Conservation (phyloP, 2,329 filamentous ascomycete genomes). For the Dothidotthia symphoricarpi region DNA sequence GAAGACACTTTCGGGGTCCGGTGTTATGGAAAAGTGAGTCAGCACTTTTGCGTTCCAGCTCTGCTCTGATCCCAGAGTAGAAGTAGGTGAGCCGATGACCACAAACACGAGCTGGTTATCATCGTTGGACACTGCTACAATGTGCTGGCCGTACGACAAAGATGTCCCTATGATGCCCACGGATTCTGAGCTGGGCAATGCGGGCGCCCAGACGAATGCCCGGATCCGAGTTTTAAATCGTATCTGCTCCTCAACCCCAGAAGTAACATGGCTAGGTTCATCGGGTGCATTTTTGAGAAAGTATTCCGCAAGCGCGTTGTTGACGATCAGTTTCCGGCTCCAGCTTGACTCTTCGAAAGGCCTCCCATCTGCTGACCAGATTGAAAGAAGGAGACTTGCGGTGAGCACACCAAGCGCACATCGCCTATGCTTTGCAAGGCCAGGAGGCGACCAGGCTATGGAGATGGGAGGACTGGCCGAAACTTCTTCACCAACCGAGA, state of each 20-base stretch:
- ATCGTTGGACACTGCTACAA: slow-evolving; percentile 44
- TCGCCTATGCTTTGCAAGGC: slow-evolving; percentile 54
- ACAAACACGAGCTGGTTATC: slow-evolving; percentile 43
- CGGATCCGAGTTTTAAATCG: slow-evolving; percentile 42
- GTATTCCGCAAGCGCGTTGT: slow-evolving; percentile 47
- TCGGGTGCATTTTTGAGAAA: slow-evolving; percentile 23
- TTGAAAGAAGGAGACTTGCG: slow-evolving; percentile 55
- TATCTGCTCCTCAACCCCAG: slow-evolving; percentile 32
- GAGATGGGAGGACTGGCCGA: slow-evolving; percentile 52
- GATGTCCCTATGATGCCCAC: slow-evolving; percentile 25
- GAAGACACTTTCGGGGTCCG: slow-evolving; percentile 11
- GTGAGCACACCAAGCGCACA: slow-evolving; percentile 57
- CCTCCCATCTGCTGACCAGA: slow-evolving; percentile 54
- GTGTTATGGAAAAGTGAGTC: slow-evolving; percentile 21
- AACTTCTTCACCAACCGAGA: slow-evolving; percentile 60
- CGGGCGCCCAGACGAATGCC: slow-evolving; percentile 45
- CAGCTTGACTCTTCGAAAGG: slow-evolving; percentile 47
- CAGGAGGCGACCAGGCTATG: slow-evolving; percentile 58
- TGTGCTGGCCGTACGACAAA: slow-evolving; percentile 26
- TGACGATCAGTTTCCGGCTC: slow-evolving; percentile 55
- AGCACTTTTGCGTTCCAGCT: slow-evolving; percentile 33
- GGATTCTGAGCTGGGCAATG: slow-evolving; percentile 11
- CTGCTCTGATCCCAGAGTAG: slow-evolving; percentile 23
- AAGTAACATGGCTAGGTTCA: slow-evolving; percentile 16
- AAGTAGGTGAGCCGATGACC: slow-evolving; percentile 40